Evolutionary conservation across 768 basidiomycete species (phyloP), one percentile per base, ranked within the genome.

Genomic region (Butyriboletus loyo): DNA sequence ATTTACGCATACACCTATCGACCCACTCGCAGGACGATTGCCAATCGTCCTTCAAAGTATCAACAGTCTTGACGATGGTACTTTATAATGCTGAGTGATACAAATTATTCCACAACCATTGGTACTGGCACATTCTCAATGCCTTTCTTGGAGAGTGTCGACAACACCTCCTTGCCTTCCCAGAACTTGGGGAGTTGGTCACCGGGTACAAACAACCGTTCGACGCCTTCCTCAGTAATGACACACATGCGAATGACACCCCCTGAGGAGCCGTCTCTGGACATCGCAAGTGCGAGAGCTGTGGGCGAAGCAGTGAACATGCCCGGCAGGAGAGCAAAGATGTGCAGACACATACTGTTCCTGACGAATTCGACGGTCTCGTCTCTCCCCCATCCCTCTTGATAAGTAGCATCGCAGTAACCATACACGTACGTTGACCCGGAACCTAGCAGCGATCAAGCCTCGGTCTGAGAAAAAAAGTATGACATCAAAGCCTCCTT

Each of bases 401-500:
- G 74, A 68, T 89, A 99, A 25, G 94, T 98, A n/a, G 97, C 93
- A 69, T 99, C 97, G 63, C 97, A 98, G 74, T 98, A 98, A 47
- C 96, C 97, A 66, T 98, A 99, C 11, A 98, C 93, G 67, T 98
- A 99, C 8, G 94, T 93, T 34, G 94, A 97, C 8, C 97, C 97
- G 46, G 93, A 96, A 24, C 92, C 89, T 92, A 58, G 27, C 19
- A 38, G 41, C 24, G 21, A 48, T 27, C 40, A 32, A 9, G 31
- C 10, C 28, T 21, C 7, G 13, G 24, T 58, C 19, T 46, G 31
- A 25, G n/a, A 49, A 9, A 36, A 35, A 25, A 17, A 25, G n/a
- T 3, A n/a, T 0, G 35, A 22, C 11, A 14, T 2, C 19, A 14
- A 31, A 40, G 32, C 32, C 7, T 42, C 32, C 5, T 8, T 45